These are phyloP conservation scores for Fusarium sp. DNA, from an alignment of 2,329 filamentous ascomycete species.

Conservation along the genomic window DNA sequence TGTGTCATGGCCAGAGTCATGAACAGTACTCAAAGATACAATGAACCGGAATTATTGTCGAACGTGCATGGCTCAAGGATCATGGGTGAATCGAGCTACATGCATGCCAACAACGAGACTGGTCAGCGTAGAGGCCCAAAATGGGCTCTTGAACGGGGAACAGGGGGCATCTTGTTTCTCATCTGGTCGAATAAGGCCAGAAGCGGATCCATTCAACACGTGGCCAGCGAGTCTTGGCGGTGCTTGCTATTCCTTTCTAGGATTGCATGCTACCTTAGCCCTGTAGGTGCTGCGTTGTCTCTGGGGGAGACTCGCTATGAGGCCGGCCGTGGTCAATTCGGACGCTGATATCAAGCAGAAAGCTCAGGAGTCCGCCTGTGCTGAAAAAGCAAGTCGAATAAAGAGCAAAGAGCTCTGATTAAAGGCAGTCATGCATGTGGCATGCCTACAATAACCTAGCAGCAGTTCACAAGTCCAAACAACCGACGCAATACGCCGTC, in stretches of 20 bases:
- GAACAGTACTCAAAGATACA: conserved; percentile 22
- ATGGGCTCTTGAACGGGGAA: conserved; percentile 31
- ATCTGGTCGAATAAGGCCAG: conserved; percentile 39
- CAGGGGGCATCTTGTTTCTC: conserved; percentile 37
- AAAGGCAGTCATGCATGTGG: not conserved
- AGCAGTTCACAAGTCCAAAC: not conserved
- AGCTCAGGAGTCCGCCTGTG: conserved; percentile 7
- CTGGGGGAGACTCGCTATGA: not conserved
- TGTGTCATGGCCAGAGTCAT: not conserved
- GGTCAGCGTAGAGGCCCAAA: conserved; percentile 25
- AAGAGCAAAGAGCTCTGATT: not conserved
- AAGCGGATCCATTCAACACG: conserved; percentile 44
- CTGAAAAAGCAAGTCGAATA: conserved; percentile 18
- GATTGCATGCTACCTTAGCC: conserved; percentile 14
- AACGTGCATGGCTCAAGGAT: conserved; percentile 13
- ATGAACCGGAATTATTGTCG: conserved; percentile 17
- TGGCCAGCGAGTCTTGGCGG: conserved; percentile 37
- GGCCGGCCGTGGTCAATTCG: not conserved
- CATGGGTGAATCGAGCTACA: conserved; percentile 20
- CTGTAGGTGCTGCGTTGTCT: conserved; percentile 21
- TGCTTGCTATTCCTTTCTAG: conserved; percentile 26
- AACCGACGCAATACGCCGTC: not conserved
- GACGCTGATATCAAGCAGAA: not conserved
- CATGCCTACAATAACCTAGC: not conserved
- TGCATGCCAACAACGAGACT: conserved; percentile 17